A percentile compares a stretch with the other conserved stretches of the same genome.
These are phyloP conservation scores for Fusarium transvaalense DNA, from an alignment of 2,329 filamentous ascomycete genomes.

Conservation along the genomic window DNA sequence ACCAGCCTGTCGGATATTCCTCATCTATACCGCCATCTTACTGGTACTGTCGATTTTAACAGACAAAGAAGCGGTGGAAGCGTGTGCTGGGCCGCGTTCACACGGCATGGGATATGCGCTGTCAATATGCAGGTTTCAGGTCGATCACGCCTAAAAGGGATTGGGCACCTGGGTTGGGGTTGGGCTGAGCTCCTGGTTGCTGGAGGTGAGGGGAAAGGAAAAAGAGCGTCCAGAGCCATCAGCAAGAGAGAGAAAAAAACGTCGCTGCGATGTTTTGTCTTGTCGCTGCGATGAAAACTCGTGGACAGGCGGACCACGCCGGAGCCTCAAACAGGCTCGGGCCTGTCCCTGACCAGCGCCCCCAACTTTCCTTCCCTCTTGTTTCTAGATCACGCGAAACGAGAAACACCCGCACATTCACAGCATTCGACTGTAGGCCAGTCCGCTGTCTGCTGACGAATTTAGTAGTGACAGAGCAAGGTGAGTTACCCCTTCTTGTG, in stretches of 20 bases:
- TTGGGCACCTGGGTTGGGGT: conserved; percentile 4
- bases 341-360: neutral
- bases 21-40: neutral
- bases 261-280: conserved; percentile 10
- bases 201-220: conserved; percentile 4
- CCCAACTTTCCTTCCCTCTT: neutral
- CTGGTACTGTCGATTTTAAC: neutral
- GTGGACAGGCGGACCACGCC: neutral
- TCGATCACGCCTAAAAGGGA: conserved; percentile 12
- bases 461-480: neutral
- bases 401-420: neutral
- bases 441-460: neutral
- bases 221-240: neutral
- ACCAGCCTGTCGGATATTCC: neutral
- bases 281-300: conserved; percentile 13
- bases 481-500: neutral
- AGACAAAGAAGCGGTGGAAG: conserved; percentile 18
- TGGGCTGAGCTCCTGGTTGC: neutral
- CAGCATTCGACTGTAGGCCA: no score
- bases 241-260: neutral
- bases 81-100: neutral
- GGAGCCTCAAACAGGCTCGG: neutral
- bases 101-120: neutral
- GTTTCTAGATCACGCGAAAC: neutral
- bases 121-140: conserved; percentile 13